A percentile compares a stretch with the other conserved stretches of the same genome.
Evolutionary conservation across 805 yeast species (phyloP).

Genomic region (Nakazawaea ernobii): DNA sequence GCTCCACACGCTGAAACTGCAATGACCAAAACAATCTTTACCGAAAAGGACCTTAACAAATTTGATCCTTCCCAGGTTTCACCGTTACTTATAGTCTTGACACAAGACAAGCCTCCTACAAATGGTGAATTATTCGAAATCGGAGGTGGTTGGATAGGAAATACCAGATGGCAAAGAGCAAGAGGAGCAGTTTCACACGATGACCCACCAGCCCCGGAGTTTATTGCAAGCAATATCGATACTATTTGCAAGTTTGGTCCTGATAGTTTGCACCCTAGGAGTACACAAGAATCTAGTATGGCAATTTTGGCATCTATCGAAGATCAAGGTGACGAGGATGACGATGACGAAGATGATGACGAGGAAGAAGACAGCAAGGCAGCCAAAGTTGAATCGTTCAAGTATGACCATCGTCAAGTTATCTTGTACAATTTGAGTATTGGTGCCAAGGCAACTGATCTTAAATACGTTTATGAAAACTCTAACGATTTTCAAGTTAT

Average conservation of each 20-base stretch:
- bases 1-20: conserved; percentile 99
- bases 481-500: conserved; percentile 73
- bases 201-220: conserved; percentile 55
- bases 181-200: conserved; percentile 70
- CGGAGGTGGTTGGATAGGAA: conserved; percentile 96
- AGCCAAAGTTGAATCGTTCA: conserved; percentile 38
- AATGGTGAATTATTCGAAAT: conserved; percentile 84
- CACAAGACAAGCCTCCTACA: conserved; percentile 67
- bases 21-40: conserved; percentile 87
- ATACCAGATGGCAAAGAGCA: conserved; percentile 92
- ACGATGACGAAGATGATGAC: conserved; percentile 40
- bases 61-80: conserved; percentile 88
- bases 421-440: conserved; percentile 85
- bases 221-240: conserved; percentile 60
- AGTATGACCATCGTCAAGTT: conserved; percentile 61
- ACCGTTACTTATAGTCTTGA: conserved; percentile 75
- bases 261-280: conserved; percentile 47
- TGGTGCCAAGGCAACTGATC: conserved; percentile 76
- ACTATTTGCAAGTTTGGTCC: conserved; percentile 60
- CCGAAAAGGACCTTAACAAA: conserved; percentile 71
- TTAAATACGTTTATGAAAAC: conserved; percentile 76
- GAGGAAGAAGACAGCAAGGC: conserved; percentile 36
- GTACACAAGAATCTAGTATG: conserved; percentile 74
- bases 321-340: conserved; percentile 38
- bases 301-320: conserved; percentile 65